Conservation (phyloP, 23 red algal genomes). For the Gracilariopsis chorda region DNA sequence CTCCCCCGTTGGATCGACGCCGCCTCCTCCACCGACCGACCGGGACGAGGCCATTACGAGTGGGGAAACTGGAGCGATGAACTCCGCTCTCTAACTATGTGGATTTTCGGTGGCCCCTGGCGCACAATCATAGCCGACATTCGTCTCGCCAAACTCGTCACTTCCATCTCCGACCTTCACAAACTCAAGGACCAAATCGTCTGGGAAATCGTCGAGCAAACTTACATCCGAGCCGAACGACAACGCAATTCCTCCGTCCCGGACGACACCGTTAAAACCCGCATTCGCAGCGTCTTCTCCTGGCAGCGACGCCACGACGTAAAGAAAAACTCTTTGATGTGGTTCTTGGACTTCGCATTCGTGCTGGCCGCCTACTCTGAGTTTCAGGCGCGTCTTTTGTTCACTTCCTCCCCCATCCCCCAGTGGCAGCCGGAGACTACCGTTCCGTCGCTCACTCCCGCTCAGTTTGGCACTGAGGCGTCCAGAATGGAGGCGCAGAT, state of each 20-base stretch:
- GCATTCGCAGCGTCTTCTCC: conserved; percentile 53
- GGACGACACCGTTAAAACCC: conserved; percentile 55
- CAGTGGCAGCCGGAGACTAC: neutral
- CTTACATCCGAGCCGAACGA: conserved; percentile 33
- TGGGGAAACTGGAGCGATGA: conserved; percentile 62
- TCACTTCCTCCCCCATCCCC: conserved; percentile 30
- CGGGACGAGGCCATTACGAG: conserved; percentile 44
- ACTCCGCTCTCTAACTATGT: conserved; percentile 25
- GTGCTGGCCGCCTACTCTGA: conserved; percentile 45
- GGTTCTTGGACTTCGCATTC: conserved; percentile 62
- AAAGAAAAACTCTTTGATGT: conserved; percentile 61
- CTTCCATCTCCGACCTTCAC: conserved; percentile 31
- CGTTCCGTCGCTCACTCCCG: conserved; percentile 27
- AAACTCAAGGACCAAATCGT: conserved; percentile 62
- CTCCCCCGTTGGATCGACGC: conserved; percentile 51
- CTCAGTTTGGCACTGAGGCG: conserved; percentile 17
- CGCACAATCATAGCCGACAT: conserved; percentile 53
- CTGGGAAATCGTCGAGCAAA: conserved; percentile 61
- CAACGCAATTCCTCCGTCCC: conserved; percentile 12
- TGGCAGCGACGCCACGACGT: conserved; percentile 61
- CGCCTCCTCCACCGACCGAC: conserved; percentile 19
- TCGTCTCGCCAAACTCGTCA: neutral
- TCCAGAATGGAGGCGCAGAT: conserved; percentile 41
- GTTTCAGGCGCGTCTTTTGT: conserved; percentile 46
- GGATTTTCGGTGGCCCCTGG: conserved; percentile 45